Evolutionary conservation across 306 rosid species (phyloP), one percentile per base, ranked within the genome.

Genomic region (Fragaria nilgerrensis): DNA sequence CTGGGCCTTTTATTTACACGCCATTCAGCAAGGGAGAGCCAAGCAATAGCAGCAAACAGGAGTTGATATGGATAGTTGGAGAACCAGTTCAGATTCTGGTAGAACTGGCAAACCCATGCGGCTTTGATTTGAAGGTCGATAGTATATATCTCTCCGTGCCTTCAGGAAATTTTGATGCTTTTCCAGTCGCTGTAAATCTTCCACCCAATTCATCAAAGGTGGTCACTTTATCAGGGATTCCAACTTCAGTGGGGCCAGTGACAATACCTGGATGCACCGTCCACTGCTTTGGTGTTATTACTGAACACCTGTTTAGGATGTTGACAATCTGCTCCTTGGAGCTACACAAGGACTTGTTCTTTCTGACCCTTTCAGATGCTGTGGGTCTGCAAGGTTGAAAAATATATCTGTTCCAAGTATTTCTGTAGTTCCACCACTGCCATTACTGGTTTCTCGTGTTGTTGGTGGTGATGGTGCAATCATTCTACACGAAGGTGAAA

Each of bases 1-100:
- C 99, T 49, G 97, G 99, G 34, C 99, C 99, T 75, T 95, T 95
- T 86, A 95, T 95, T 73, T 95, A 95, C 79, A 92, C 98, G 10
- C 99, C 99, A 69, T 92, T 96, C 76, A 96, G 90, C 91, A 96
- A 91, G 89, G 99, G 94, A 81, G 99, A 96, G 66, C 32, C 95
- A 37, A 92, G 77, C 65, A 86, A 80, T 85, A 79, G 72, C 69
- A 87, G 83, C 89, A 91, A 96, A 83, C 92, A 92, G 78, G 99
- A 92, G 65, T 83, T 92, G 39, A 58, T 86, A 78, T 96, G 99
- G 99, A 80, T 89, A 68, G 94, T 96, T 67, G 98, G 99, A 75
- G 99, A 96, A 85, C 97, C 93, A 43, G 90, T 92, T 77, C 96
- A 96, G 87, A 90, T 92, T 82, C 73, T 96, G 85, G 99, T 96